phyloP scores from a whole-genome alignment of 257 asterid genomes.

The Fraxinus excelsior region DNA sequence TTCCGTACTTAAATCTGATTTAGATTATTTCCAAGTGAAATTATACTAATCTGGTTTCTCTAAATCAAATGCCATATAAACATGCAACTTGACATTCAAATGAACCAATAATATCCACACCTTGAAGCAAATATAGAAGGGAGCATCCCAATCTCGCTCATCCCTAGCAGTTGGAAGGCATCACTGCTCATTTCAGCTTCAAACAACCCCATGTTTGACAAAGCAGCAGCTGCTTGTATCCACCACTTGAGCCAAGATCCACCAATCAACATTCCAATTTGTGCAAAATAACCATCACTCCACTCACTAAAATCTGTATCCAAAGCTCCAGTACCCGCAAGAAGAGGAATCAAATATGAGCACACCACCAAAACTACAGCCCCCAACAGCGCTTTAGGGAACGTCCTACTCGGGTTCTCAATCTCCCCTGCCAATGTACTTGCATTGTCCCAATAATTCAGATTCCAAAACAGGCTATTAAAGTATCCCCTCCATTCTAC shows the following conservation, averaged over 20 bases:
- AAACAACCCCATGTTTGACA: constrained; percentile 89
- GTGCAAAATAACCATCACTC: constrained; percentile 91
- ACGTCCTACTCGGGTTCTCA: constrained; percentile 67
- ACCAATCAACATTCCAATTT: constrained; percentile 77
- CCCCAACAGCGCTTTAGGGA: constrained; percentile 68
- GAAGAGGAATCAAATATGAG: constrained; percentile 71
- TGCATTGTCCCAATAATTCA: constrained; percentile 89
- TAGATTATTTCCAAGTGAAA: neutral
- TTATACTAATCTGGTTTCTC: neutral
- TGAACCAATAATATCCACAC: constrained; percentile 20
- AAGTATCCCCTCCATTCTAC: constrained; percentile 76
- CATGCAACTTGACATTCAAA: neutral
- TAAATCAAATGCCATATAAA: neutral
- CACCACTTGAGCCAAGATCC: constrained; percentile 94
- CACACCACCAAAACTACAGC: constrained; percentile 69
- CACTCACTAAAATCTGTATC: constrained; percentile 63
- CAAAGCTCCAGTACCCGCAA: constrained; percentile 81
- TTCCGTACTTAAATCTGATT: neutral
- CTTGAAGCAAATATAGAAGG: constrained; percentile 76
- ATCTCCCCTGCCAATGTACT: constrained; percentile 89
- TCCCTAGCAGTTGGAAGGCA: constrained; percentile 84
- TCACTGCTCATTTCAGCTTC: constrained; percentile 97
- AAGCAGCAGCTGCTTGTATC: constrained; percentile 87
- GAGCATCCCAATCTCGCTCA: constrained; percentile 94
- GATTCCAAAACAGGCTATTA: constrained; percentile 81